phyloP scores from a whole-genome alignment of 768 basidiomycete genomes.

The Amanita inopinata region DNA sequence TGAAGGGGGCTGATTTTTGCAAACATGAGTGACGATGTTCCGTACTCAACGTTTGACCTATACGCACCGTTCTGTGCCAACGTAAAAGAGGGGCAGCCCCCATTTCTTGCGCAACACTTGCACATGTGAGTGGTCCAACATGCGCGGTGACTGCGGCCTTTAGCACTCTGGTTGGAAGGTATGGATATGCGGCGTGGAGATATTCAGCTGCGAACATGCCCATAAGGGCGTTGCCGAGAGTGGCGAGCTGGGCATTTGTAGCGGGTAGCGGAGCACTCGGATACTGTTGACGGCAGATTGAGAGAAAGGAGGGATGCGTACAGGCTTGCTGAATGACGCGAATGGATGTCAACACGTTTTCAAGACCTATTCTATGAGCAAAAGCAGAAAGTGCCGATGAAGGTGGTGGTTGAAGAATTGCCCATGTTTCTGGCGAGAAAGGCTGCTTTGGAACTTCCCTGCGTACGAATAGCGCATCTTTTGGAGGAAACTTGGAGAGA shows the following conservation, averaged over 20 bases:
- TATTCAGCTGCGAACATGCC: constrained; percentile 87
- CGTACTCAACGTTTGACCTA: too few relatives aligned
- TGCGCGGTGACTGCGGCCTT: constrained; percentile 90
- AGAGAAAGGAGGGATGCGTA: constrained; percentile 66
- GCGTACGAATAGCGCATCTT: constrained; percentile 32
- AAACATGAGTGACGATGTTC: too few relatives aligned
- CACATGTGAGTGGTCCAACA: constrained; percentile 79
- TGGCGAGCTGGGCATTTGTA: constrained; percentile 68
- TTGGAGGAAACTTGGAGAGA: constrained; percentile 51
- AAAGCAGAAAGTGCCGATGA: constrained; percentile 66
- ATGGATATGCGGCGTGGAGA: constrained; percentile 71
- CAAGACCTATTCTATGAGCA: constrained; percentile 66
- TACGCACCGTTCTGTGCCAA: constrained; percentile 70
- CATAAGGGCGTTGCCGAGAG: constrained; percentile 79
- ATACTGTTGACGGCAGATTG: constrained; percentile 44
- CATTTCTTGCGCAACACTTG: constrained; percentile 78
- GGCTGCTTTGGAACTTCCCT: constrained; percentile 24
- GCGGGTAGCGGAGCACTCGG: constrained; percentile 43
- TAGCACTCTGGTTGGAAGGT: constrained; percentile 83
- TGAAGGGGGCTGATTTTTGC: constrained; percentile 46
- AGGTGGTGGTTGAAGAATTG: constrained; percentile 60
- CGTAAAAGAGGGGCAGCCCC: constrained; percentile 69
- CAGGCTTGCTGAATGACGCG: constrained; percentile 62
- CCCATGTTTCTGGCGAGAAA: constrained; percentile 65
- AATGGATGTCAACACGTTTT: constrained; percentile 39